A percentile compares a stretch with the other conserved stretches of the same genome.
These are phyloP conservation scores for Neurospora sp. DNA, from an alignment of 495 filamentous ascomycete genomes.

Conservation along the genomic window DNA sequence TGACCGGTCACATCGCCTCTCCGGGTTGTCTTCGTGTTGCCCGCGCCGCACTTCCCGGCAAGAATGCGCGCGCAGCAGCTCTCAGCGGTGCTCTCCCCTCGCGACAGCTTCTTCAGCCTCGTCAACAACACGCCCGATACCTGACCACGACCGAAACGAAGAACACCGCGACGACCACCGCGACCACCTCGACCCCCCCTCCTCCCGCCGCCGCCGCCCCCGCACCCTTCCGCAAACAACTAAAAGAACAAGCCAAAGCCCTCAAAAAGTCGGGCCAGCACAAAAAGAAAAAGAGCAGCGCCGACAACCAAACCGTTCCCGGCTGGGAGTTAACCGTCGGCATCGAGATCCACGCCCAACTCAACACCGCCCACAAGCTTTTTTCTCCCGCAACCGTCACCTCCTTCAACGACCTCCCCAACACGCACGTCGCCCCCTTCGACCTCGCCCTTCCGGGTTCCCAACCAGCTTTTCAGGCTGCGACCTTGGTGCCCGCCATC, in stretches of 20 bases:
- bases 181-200: neutral
- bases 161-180: neutral
- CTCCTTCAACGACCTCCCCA: slow-evolving; percentile 26
- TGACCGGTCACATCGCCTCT: slow-evolving; percentile 30
- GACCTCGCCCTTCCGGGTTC: slow-evolving; percentile 84
- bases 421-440: slow-evolving; percentile 78
- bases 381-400: slow-evolving; percentile 62
- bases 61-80: neutral
- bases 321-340: slow-evolving; percentile 89
- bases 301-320: slow-evolving; percentile 42
- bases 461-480: slow-evolving; percentile 76
- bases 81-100: neutral
- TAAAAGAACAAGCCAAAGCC: slow-evolving; percentile 60
- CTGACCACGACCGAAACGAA: neutral
- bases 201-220: slow-evolving; percentile 7
- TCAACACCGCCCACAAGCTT: slow-evolving; percentile 76
- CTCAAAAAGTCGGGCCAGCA: slow-evolving; percentile 27
- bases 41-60: neutral
- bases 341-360: slow-evolving; percentile 93
- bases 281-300: slow-evolving; percentile 25
- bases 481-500: slow-evolving; percentile 76
- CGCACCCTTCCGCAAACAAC: slow-evolving; percentile 56
- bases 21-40: slow-evolving; percentile 31
- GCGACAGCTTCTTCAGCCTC: neutral
- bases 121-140: neutral